These are phyloP conservation scores for Dispira simplex DNA, from an alignment of 192 early-diverging fungal species.

Conservation along the genomic window DNA sequence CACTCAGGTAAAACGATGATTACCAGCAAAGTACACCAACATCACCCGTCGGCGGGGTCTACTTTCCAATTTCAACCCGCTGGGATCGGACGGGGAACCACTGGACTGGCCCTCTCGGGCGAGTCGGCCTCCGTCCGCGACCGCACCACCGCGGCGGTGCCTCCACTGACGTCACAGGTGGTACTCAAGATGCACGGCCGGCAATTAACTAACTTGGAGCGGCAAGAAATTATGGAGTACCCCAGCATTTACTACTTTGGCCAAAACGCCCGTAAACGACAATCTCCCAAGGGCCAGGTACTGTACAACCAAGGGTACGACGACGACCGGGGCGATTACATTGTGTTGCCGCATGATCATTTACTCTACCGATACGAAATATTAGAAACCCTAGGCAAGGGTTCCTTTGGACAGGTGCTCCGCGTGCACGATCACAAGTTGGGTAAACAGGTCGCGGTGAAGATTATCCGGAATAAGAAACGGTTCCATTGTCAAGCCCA, in stretches of 20 bases:
- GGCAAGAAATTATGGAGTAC: constrained; percentile 68
- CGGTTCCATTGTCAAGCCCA: constrained; percentile 91
- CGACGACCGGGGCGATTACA: constrained; percentile 91
- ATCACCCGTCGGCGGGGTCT: too few relatives aligned
- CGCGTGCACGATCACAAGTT: constrained; percentile 91
- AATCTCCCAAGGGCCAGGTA: constrained; percentile 16
- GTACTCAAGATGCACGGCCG: constrained; percentile 49
- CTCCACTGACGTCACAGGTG: constrained; percentile 38
- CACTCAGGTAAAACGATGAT: too few relatives aligned
- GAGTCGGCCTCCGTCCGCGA: neutral
- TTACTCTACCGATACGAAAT: constrained; percentile 88
- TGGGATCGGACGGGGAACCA: too few relatives aligned
- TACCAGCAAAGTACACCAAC: too few relatives aligned
- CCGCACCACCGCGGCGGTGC: constrained; percentile 14
- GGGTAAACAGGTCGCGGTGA: constrained; percentile 71
- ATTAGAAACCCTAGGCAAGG: constrained; percentile 79
- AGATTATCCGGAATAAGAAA: constrained; percentile 93
- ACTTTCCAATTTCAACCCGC: too few relatives aligned
- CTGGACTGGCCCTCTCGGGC: too few relatives aligned
- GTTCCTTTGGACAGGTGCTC: constrained; percentile 89
- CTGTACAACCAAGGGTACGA: constrained; percentile 40
- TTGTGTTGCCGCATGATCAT: constrained; percentile 79
- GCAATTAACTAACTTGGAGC: constrained; percentile 72
- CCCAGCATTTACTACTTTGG: constrained; percentile 84
- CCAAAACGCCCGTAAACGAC: constrained; percentile 41